Conservation (phyloP, 345 rosid species). For the Citrus trifoliata region DNA sequence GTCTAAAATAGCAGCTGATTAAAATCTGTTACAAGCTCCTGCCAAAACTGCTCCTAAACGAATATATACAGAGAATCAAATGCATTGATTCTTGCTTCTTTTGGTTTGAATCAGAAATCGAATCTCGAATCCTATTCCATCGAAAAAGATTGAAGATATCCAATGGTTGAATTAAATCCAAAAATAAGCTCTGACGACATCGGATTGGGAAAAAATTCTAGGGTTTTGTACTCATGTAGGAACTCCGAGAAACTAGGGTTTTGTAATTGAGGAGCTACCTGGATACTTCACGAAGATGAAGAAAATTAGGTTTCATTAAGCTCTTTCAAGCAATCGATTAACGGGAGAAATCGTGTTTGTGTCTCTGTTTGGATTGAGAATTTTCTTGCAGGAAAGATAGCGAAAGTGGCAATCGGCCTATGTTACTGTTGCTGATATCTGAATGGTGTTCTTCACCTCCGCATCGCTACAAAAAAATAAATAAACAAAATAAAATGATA, state of each 20-base stretch:
- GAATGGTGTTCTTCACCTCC: slow-evolving; percentile 13
- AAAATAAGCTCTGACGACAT: neutral
- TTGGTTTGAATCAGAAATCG: neutral
- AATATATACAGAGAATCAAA: slow-evolving; percentile 9
- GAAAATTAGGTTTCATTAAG: slow-evolving; percentile 18
- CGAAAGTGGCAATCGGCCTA: neutral
- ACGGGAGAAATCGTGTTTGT: slow-evolving; percentile 20
- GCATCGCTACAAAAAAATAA: neutral
- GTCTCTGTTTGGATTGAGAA: slow-evolving; percentile 5
- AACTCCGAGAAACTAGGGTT: slow-evolving; percentile 27
- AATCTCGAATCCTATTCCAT: slow-evolving; percentile 12
- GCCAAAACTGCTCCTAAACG: slow-evolving; percentile 12
- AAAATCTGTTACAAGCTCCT: slow-evolving; percentile 20
- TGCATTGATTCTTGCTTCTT: neutral
- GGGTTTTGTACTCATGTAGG: slow-evolving; percentile 27
- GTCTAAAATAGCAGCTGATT: slow-evolving; percentile 9
- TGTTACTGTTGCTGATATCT: neutral
- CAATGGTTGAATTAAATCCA: slow-evolving; percentile 5
- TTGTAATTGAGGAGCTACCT: neutral
- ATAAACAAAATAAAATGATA: neutral
- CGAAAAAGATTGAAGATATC: slow-evolving; percentile 12
- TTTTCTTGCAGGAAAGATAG: neutral
- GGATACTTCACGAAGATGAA: neutral
- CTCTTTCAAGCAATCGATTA: slow-evolving; percentile 24
- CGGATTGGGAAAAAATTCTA: slow-evolving; percentile 6